Evolutionary conservation across 2,329 filamentous ascomycete species (phyloP).

Genomic region (Beauveria asiatica): DNA sequence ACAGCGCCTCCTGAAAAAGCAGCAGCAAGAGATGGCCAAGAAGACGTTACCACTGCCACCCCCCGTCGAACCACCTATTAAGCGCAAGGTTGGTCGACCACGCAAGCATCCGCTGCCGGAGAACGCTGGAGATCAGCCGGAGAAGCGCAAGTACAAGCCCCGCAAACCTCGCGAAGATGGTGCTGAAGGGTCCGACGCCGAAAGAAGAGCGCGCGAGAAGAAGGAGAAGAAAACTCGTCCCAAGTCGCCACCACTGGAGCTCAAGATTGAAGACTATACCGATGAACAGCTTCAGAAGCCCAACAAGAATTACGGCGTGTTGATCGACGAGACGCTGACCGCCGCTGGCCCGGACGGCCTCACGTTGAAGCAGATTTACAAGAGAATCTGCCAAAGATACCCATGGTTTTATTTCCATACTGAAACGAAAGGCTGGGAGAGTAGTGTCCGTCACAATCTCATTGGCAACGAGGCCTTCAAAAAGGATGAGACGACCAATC

Average conservation of each 20-base stretch:
- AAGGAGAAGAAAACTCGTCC: conserved; percentile 51
- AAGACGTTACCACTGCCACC: conserved; percentile 41
- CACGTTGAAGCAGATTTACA: conserved; percentile 55
- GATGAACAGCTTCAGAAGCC: conserved; percentile 52
- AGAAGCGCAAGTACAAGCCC: conserved; percentile 60
- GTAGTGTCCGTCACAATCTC: conserved; percentile 55
- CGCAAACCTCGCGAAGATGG: conserved; percentile 50
- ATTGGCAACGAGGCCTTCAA: conserved; percentile 54
- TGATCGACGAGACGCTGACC: conserved; percentile 52
- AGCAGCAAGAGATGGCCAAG: conserved; percentile 38
- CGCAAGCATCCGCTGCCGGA: conserved; percentile 55
- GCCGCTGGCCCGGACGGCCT: conserved; percentile 46
- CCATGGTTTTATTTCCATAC: conserved; percentile 52
- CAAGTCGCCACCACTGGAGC: conserved; percentile 51
- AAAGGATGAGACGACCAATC: conserved; percentile 47
- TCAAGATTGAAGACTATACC: conserved; percentile 47
- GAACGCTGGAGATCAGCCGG: conserved; percentile 41
- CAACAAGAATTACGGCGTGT: conserved; percentile 52
- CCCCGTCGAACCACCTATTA: conserved; percentile 42
- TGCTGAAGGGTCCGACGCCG: conserved; percentile 47
- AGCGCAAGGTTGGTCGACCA: conserved; percentile 57
- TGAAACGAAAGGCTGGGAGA: conserved; percentile 58
- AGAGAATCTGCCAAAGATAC: conserved; percentile 49
- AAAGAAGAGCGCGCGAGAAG: conserved; percentile 47
- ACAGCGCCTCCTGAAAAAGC: conserved; percentile 54